Evolutionary conservation across 495 filamentous ascomycete genomes (phyloP), one percentile per base, ranked within the genome.

Genomic region (Tuber aestivum): DNA sequence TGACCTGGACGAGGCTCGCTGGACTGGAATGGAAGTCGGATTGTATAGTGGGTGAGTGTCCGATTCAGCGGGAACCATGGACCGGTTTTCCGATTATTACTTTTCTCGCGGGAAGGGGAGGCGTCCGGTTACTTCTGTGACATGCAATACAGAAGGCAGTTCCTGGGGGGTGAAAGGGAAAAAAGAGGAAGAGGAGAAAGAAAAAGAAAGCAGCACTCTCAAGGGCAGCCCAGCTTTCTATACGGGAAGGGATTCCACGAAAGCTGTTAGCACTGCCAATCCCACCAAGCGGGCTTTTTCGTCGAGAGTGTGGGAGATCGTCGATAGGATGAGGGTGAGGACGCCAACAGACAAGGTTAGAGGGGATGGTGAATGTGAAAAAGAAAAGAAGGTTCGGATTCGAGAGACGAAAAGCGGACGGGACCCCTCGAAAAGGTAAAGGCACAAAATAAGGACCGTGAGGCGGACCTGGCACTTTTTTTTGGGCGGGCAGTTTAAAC

Each of bases 341-440:
- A 32, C 56, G 14, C 56, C 56, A 65, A 65, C 56, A 65, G 56
- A 35, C 56, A 65, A 65, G 56, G 56, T 35, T 20, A 65, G 56
- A 65, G 56, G 56, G 56, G 27, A 65, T 65, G 56, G 56, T 65
- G 50, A 4, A 65, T 18, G 56, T 35, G 16, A 77, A 74, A 40
- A 78, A 75, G 76, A 71, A 78, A 78, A 73, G 76, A 72, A 69
- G 70, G 73, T 75, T 42, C 72, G 74, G 72, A 65, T 72, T 38
- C 48, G 44, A 74, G 45, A 78, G 75, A 75, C 73, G 78, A 79
- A 79, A 79, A 40, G 72, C 78, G 78, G 77, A 73, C 77, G 50
- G 76, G 69, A 78, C 65, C 12, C 61, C 78, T 79, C 70, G 65
- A 76, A 70, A 61, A 69, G 72, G 72, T 69, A 78, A 70, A 18